Evolutionary conservation across 73 alveolate species (phyloP).

Genomic region (Paramecium bursaria): DNA sequence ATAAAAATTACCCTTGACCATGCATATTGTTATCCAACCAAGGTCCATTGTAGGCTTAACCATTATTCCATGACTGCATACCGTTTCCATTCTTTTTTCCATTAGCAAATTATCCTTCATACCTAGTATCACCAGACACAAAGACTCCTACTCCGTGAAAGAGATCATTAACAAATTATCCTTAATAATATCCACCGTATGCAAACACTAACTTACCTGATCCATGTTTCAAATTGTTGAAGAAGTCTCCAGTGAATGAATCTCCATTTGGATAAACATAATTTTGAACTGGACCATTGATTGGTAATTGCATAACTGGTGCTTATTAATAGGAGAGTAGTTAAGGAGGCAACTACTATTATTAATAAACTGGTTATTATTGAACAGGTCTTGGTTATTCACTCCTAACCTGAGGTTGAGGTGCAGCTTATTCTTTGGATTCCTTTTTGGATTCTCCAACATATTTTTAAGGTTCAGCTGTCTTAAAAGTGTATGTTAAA

Average conservation of each 20-base stretch:
- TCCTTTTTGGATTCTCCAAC: not conserved
- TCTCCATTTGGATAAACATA: slow-evolving; percentile 46
- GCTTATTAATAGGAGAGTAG: not conserved
- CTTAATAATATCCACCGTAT: slow-evolving; percentile 57
- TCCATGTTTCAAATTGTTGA: slow-evolving; percentile 38
- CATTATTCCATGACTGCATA: slow-evolving; percentile 29
- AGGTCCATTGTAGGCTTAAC: slow-evolving; percentile 38
- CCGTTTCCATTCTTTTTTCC: slow-evolving; percentile 47
- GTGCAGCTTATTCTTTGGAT: not conserved
- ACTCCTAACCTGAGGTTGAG: too few relatives aligned
- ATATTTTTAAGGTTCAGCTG: slow-evolving; percentile 40
- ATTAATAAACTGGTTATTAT: not conserved
- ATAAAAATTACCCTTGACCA: slow-evolving; percentile 55
- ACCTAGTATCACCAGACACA: slow-evolving; percentile 37
- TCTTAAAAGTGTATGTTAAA: slow-evolving; percentile 17
- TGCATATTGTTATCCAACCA: slow-evolving; percentile 61
- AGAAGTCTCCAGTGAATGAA: slow-evolving; percentile 1
- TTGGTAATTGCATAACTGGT: not conserved
- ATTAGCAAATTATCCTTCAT: slow-evolving; percentile 42
- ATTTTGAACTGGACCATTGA: slow-evolving; percentile 47
- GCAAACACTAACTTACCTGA: slow-evolving; percentile 20
- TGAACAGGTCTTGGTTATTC: too few relatives aligned
- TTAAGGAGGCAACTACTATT: not conserved
- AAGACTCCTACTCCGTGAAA: slow-evolving; percentile 28
- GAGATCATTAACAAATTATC: slow-evolving; percentile 12